Percentiles rank a stretch among this genome's conserved stretches.
phyloP scores from a whole-genome alignment of 2,329 filamentous ascomycete species.

The Zasmidium citrigriseum region DNA sequence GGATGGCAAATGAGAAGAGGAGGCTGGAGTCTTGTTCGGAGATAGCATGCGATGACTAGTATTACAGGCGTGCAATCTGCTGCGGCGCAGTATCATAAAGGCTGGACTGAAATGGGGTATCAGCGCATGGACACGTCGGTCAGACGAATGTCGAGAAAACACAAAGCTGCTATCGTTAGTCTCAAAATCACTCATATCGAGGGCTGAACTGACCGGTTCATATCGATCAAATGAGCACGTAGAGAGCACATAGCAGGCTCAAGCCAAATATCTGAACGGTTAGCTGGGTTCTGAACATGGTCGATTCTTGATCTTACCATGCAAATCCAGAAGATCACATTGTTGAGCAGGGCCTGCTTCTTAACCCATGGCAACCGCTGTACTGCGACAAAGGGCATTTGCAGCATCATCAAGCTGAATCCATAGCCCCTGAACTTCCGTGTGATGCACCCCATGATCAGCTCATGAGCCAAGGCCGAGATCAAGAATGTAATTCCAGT shows the following conservation, averaged over 20 bases:
- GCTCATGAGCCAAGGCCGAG: constrained; percentile 84
- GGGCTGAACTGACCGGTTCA: background rate
- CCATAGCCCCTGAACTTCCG: constrained; percentile 95
- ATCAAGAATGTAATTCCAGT: constrained; percentile 91
- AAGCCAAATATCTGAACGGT: constrained; percentile 40
- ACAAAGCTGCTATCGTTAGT: background rate
- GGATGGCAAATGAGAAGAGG: too few species aligned
- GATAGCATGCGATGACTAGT: background rate
- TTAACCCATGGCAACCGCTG: constrained; percentile 79
- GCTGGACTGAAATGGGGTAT: background rate
- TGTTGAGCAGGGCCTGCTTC: constrained; percentile 73
- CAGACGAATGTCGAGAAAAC: background rate
- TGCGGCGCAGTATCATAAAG: background rate
- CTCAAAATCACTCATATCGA: background rate
- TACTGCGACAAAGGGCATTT: constrained; percentile 90
- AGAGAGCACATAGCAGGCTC: constrained; percentile 58
- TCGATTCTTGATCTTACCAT: background rate
- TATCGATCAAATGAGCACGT: constrained; percentile 55
- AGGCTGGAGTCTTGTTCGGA: too few species aligned
- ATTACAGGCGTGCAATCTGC: background rate
- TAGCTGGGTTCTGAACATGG: too few species aligned
- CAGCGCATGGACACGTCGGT: background rate
- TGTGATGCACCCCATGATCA: constrained; percentile 97
- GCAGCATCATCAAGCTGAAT: constrained; percentile 92
- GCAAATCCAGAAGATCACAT: constrained; percentile 29